Conservation (phyloP, 2,329 filamentous ascomycete species). For the Trichophyton verrucosum region DNA sequence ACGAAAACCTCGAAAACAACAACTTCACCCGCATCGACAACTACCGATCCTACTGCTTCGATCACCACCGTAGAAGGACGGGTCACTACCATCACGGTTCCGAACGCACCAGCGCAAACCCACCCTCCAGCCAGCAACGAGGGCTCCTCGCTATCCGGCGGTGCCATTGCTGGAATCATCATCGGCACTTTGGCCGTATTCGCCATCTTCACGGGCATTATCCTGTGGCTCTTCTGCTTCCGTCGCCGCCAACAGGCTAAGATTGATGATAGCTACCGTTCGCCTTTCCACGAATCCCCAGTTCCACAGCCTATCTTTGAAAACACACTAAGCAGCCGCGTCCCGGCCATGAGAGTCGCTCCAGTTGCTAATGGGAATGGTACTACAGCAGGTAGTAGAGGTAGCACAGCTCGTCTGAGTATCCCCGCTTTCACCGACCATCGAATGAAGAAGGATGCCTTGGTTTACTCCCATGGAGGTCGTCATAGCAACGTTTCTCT, state of each 20-base stretch:
- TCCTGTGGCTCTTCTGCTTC: slow-evolving; percentile 29
- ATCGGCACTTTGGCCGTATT: slow-evolving; percentile 30
- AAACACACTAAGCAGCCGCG: slow-evolving; percentile 6
- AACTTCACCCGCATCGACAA: slow-evolving; percentile 1
- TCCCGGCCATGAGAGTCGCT: slow-evolving; percentile 2
- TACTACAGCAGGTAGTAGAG: not conserved
- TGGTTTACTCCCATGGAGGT: slow-evolving; percentile 30
- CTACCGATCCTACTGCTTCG: slow-evolving; percentile 7
- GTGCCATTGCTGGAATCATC: slow-evolving; percentile 34
- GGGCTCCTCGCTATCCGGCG: slow-evolving; percentile 25
- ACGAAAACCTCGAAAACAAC: slow-evolving; percentile 12
- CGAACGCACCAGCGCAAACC: slow-evolving; percentile 13
- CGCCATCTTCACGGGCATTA: slow-evolving; percentile 26
- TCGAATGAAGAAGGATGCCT: slow-evolving; percentile 33
- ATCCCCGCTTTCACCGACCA: slow-evolving; percentile 31
- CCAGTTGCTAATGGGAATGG: not conserved
- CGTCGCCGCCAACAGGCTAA: slow-evolving; percentile 20
- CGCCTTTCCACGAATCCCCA: slow-evolving; percentile 18
- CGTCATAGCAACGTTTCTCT: slow-evolving; percentile 35
- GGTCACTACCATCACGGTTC: slow-evolving; percentile 16
- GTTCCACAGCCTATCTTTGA: slow-evolving; percentile 13
- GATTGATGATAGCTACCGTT: slow-evolving; percentile 3
- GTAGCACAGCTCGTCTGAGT: slow-evolving; percentile 5
- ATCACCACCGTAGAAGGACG: slow-evolving; percentile 13
- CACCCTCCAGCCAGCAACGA: slow-evolving; percentile 12